Evolutionary conservation across 1,284 basidiomycete species (phyloP), one percentile per base, ranked within the genome.

Genomic region (Microstroma glucosiphilum): DNA sequence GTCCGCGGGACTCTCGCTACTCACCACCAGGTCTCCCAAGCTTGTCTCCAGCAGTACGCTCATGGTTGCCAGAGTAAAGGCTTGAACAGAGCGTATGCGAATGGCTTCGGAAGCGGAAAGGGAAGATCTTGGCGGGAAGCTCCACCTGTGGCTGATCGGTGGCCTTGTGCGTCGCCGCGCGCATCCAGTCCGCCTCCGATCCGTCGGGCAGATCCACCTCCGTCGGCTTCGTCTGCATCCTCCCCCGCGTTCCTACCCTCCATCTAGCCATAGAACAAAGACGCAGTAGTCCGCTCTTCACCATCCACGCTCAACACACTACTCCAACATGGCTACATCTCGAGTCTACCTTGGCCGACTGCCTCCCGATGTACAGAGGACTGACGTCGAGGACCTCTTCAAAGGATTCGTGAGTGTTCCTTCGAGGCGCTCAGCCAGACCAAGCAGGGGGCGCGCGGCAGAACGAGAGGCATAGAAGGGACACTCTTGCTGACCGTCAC

Each of bases 21-120:
- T 37, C 30, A 37, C 30, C 57, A 97, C 90, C 61, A 97, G 84
- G 82, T 97, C 93, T 65, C 93, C 93, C 1, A 97, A 82, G 41
- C 92, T 96, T 6, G 93, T 97, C 83, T 97, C 93, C 68, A 97
- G 86, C 65, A 97, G 85, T 56, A 97, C 91, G 68, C 92, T 96
- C 93, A 96, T 96, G 25, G 25, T 23, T n/a, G 40, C 6, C 4
- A 3, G 43, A n/a, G 43, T 12, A 12, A 48, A 37, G 30, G 30
- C 30, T 37, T 37, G 30, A 9, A 37, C 30, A 37, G 30, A 9
- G 30, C 9, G 30, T 37, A 37, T 37, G 30, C 30, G 30, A 4
- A 37, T 37, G 30, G 30, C 30, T 9, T 37, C 30, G 30, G 30
- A 37, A 37, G 30, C 30, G 30, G 30, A 37, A 37, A 37, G 30